Base-by-base conservation (phyloP, 179 eudicot genomes). In the Camellia oleifera region DNA sequence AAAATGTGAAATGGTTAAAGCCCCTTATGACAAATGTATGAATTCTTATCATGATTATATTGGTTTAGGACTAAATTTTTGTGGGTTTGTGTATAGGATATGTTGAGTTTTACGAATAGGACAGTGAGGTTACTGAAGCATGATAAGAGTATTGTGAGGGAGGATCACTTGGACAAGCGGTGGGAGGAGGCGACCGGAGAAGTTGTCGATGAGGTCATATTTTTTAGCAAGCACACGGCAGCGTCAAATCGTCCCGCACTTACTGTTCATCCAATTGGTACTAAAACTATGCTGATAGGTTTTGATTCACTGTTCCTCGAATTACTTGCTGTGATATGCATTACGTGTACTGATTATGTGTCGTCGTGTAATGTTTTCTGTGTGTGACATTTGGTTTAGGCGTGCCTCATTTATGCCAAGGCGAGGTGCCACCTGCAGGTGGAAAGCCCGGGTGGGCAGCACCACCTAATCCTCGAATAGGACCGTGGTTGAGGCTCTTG, bases 361-460 rank as follows among this genome's bases (percentile, higher is more conserved):
- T 3, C 46, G 44, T 20, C 40, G 26, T 76, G 40, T 12, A 63
- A 9, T 53, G 7, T 77, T 79, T 15, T 14, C 8, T 18, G 10
- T 72, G 56, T 2, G 23, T 75, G 46, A 61, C 32, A 60, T 54
- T 58, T 67, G 48, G 78, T 72, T 18, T 81, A 92, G 97, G 97
- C 74, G 91, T 92, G 53, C 96, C 92, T 57, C 96, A 92, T 82
- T 85, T 92, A 85, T 81, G 79, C 71, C 89, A 92, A 79, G 92
- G 88, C 65, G 94, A 91, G 80, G 88, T 87, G 74, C 84, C 88
- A 12, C 94, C 94, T 7, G 89, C 88, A 44, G 94, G 97, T 44
- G 94, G 97, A 63, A 91, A 79, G 79, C 89, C 94, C 26, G 94
- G 94, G 10, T 91, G 97, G 97, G 94, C 93, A 76, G 93, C 94